phyloP scores from a whole-genome alignment of 768 basidiomycete species.

The Imleria badia region DNA sequence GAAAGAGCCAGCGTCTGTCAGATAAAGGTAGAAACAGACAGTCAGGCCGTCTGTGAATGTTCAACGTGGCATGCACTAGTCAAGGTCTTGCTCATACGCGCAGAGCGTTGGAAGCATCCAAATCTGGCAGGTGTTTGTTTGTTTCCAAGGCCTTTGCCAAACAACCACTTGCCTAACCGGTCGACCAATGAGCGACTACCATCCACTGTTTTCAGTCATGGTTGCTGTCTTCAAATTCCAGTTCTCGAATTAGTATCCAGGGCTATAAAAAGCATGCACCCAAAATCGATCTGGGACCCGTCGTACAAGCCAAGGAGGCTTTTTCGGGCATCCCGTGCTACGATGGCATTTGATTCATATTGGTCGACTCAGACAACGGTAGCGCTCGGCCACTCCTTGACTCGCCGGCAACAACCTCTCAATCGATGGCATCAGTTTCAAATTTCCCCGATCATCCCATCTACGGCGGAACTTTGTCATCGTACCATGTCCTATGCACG shows the following conservation, averaged over 20 bases:
- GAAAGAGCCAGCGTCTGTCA: not conserved
- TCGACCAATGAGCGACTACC: no score
- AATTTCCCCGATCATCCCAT: conserved; percentile 10
- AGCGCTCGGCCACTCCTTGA: not conserved
- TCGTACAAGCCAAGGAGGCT: not conserved
- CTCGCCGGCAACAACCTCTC: not conserved
- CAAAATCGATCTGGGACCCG: no score
- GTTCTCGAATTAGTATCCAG: not conserved
- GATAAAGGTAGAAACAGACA: not conserved
- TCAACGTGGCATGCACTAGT: conserved; percentile 7
- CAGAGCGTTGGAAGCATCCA: not conserved
- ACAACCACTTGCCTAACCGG: conserved; percentile 19
- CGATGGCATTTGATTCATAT: not conserved
- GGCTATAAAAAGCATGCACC: no score
- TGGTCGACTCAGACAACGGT: not conserved
- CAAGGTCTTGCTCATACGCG: conserved; percentile 8
- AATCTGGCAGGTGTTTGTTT: conserved; percentile 28
- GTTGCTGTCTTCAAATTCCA: not conserved
- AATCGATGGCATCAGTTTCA: conserved; percentile 11
- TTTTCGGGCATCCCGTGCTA: not conserved
- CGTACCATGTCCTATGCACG: no score
- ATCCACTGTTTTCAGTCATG: not conserved
- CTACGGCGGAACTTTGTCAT: no score
- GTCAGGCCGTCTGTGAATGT: not conserved
- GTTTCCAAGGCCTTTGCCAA: conserved; percentile 30